phyloP scores from a whole-genome alignment of 2,329 filamentous ascomycete genomes.

The Zasmidium angulare region DNA sequence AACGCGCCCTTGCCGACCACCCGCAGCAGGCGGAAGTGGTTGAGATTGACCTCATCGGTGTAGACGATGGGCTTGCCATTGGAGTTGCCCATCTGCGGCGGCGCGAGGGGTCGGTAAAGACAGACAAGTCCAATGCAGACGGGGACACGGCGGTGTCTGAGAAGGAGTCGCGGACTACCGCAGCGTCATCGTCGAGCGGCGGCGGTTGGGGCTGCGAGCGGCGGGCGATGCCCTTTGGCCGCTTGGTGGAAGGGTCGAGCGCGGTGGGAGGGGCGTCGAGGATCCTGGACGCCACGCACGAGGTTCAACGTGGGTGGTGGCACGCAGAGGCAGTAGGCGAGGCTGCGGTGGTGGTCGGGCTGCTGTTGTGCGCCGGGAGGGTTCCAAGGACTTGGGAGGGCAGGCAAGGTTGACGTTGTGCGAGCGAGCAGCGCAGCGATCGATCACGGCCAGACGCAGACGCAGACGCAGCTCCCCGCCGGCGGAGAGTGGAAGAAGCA shows the following conservation, averaged over 20 bases:
- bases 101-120: slow-evolving; percentile 1
- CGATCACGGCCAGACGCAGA: not conserved
- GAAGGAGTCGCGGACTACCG: slow-evolving; percentile 2
- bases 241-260: not conserved
- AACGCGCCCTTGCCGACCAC: slow-evolving; percentile 98
- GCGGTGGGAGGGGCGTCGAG: not conserved
- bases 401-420: not conserved
- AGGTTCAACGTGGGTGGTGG: slow-evolving; percentile 1
- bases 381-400: not conserved
- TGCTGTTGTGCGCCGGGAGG: not conserved
- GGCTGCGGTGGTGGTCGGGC: not conserved
- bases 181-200: slow-evolving; percentile 8
- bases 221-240: not conserved
- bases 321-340: not conserved
- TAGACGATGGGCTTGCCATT: slow-evolving; percentile 91
- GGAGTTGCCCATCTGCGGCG: slow-evolving; percentile 77
- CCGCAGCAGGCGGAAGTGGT: slow-evolving; percentile 91
- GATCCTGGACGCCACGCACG: slow-evolving; percentile 9
- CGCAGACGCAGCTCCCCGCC: not conserved
- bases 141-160: not conserved
- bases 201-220: not conserved
- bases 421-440: not conserved
- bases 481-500: not conserved
- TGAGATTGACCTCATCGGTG: slow-evolving; percentile 94
- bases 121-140: slow-evolving; percentile 6